Conservation (phyloP, 805 yeast genomes). For the Myxozyma neglecta region DNA sequence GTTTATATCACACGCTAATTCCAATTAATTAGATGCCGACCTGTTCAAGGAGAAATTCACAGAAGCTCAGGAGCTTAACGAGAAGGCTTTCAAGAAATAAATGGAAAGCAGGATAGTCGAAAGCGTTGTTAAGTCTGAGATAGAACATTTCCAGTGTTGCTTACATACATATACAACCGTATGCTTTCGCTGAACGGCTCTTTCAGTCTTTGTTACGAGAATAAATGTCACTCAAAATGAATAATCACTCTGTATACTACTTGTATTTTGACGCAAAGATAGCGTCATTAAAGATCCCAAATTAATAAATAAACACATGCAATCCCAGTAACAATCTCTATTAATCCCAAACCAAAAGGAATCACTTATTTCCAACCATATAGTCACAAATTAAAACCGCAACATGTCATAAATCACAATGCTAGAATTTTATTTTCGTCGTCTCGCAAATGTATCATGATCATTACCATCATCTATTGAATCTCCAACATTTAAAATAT, state of each 20-base stretch:
- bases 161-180: too few relatives aligned
- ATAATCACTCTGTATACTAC: too few relatives aligned
- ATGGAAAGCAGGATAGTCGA: neutral
- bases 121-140: too few relatives aligned
- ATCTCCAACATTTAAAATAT: neutral
- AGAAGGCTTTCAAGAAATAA: slow-evolving; percentile 39
- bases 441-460: neutral
- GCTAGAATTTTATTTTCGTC: neutral
- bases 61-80: slow-evolving; percentile 72
- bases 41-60: slow-evolving; percentile 91
- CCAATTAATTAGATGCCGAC: slow-evolving; percentile 60
- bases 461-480: neutral
- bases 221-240: neutral
- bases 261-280: too few relatives aligned
- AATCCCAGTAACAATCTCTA: too few relatives aligned
- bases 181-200: neutral
- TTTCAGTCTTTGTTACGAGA: neutral
- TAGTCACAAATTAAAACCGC: neutral
- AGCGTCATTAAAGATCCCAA: neutral
- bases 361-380: neutral
- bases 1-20: slow-evolving; percentile 46
- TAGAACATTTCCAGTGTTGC: too few relatives aligned
- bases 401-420: neutral
- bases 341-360: neutral
- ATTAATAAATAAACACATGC: neutral